phyloP scores from a whole-genome alignment of 176 grass and related monocot genomes.

The Oryza australiensis region DNA sequence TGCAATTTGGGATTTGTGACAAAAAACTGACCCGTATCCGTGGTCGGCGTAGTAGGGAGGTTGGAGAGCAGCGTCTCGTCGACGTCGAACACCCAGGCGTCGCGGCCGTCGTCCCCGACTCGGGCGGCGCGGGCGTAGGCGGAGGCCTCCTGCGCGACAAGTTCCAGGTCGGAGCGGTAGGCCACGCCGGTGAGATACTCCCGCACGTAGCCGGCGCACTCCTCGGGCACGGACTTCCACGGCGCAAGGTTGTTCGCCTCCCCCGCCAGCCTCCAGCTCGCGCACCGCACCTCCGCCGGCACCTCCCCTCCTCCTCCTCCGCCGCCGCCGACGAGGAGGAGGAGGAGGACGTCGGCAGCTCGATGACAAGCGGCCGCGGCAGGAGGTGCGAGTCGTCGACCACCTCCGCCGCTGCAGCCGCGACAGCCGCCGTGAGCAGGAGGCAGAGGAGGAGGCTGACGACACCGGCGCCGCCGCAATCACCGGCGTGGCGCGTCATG shows the following conservation, averaged over 20 bases:
- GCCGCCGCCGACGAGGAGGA: not conserved
- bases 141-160: conserved; percentile 57
- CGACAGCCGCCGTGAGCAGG: not conserved
- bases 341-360: conserved; percentile 19
- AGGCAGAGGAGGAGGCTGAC: not conserved
- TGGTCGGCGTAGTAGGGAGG: conserved; percentile 65
- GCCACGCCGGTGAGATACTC: conserved; percentile 58
- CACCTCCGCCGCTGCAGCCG: not conserved
- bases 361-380: conserved; percentile 41
- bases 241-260: conserved; percentile 73
- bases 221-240: conserved; percentile 31
- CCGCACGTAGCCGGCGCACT: conserved; percentile 52
- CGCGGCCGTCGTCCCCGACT: conserved; percentile 18
- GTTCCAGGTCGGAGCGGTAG: conserved; percentile 61
- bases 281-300: conserved; percentile 40
- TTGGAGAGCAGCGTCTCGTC: conserved; percentile 90
- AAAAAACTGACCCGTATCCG: conserved; percentile 47
- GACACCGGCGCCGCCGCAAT: too few species aligned
- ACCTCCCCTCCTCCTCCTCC: not conserved
- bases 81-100: conserved; percentile 78
- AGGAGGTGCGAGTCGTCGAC: conserved; percentile 11
- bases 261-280: conserved; percentile 61
- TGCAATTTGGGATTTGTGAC: not conserved
- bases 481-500: conserved; percentile 26
- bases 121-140: conserved; percentile 41